phyloP scores from a whole-genome alignment of 805 yeast species.

The Wickerhamomyces ciferrii region DNA sequence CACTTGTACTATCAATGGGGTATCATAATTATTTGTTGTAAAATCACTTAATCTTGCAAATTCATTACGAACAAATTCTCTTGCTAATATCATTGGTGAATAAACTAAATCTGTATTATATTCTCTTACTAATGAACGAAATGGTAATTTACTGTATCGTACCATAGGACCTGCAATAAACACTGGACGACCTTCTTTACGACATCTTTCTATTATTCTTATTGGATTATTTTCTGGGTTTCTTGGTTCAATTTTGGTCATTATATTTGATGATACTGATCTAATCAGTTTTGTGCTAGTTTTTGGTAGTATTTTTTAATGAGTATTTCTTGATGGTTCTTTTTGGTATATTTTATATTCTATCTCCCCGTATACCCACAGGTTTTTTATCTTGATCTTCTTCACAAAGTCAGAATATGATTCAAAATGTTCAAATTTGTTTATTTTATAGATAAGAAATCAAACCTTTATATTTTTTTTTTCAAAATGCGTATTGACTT shows the following conservation, averaged over 20 bases:
- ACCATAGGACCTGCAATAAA: conserved; percentile 94
- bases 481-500: background rate
- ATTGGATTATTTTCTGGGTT: conserved; percentile 47
- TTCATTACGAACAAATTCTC: conserved; percentile 86
- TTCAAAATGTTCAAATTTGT: background rate
- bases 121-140: conserved; percentile 72
- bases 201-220: conserved; percentile 42
- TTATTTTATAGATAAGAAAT: background rate
- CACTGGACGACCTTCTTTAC: conserved; percentile 46
- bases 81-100: conserved; percentile 93
- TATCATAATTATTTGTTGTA: conserved; percentile 67
- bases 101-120: conserved; percentile 80
- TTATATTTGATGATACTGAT: background rate
- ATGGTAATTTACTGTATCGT: conserved; percentile 89
- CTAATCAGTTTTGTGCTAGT: background rate
- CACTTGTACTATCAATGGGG: conserved; percentile 79
- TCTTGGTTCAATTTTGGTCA: conserved; percentile 16
- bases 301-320: background rate
- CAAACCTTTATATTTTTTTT: background rate
- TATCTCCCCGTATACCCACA: background rate
- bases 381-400: no score
- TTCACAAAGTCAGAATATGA: no score
- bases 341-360: no score
- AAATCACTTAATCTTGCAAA: conserved; percentile 83
- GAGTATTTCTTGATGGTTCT: no score